Evolutionary conservation across 1,284 basidiomycete species (phyloP).

Genomic region (Pterulicium gracile): DNA sequence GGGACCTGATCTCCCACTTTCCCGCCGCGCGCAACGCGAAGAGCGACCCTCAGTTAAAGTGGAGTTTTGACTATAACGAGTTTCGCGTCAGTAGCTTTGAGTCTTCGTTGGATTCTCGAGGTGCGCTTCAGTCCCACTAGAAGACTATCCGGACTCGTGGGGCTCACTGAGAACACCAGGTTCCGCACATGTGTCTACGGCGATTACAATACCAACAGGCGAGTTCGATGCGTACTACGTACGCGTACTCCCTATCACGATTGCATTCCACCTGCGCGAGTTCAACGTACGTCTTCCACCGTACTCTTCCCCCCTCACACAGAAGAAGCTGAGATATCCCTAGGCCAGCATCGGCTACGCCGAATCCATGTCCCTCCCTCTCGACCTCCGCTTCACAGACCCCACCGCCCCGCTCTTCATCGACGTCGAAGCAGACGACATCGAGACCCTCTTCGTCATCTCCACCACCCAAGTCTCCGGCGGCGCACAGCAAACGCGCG

Average conservation of each 20-base stretch:
- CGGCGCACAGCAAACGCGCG: too few relatives aligned
- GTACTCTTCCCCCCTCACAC: constrained; percentile 7
- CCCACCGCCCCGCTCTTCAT: constrained; percentile 63
- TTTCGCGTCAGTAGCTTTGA: constrained; percentile 61
- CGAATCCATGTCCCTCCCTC: constrained; percentile 48
- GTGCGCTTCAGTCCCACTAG: constrained; percentile 21
- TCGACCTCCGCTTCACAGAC: constrained; percentile 67
- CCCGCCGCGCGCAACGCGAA: constrained; percentile 47
- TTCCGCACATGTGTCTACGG: constrained; percentile 54
- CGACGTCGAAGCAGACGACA: constrained; percentile 53
- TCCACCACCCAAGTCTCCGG: constrained; percentile 45
- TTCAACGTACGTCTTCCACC: constrained; percentile 47
- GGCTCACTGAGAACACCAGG: constrained; percentile 24
- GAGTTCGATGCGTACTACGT: constrained; percentile 72
- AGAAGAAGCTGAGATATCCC: constrained; percentile 5
- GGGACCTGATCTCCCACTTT: constrained; percentile 75
- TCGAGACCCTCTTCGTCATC: constrained; percentile 59
- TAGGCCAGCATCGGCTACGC: constrained; percentile 71
- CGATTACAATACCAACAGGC: constrained; percentile 58
- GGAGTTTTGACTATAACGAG: constrained; percentile 58
- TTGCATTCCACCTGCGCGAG: constrained; percentile 72
- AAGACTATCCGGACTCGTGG: background rate
- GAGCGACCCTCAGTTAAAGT: constrained; percentile 65
- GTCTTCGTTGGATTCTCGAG: constrained; percentile 51
- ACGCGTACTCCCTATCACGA: constrained; percentile 42